Evolutionary conservation across 257 asterid genomes (phyloP), one percentile per base, ranked within the genome.

Genomic region (Vinca minor): DNA sequence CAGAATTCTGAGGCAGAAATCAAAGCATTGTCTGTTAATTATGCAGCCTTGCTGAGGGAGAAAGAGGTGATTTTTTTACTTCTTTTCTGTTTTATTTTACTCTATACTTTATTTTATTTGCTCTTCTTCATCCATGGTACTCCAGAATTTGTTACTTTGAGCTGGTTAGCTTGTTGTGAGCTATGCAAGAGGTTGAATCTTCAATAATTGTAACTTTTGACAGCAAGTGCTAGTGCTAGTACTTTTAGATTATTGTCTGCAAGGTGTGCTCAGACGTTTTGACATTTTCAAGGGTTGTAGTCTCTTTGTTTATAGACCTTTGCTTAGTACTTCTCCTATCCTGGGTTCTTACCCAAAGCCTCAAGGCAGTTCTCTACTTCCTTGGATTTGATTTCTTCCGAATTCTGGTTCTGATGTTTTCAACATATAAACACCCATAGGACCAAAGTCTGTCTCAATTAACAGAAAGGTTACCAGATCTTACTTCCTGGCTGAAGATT

Each of bases 1-100:
- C 90, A 81, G 85, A 97, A 84, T 65, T 93, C 99, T 12, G 97
- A 93, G 83, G 80, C 96, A 15, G 96, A 93, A 83, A 89, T 93
- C 53, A 93, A 87, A 79, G 97, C 96, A 20, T 61, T 93, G 15
- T 89, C 97, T 3, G 89, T 89, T 69, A 93, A 89, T 77, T 93
- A 93, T 79, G 99, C 96, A 2, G 90, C 99, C 63, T 70, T 93
- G 58, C 71, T 93, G 82, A 93, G 82, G 75, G 97, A 89, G 71
- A 89, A 89, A 76, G 97, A 89, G 96, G 99, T 93, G 59, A 62
- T 20, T 28, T 32, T 62, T 62, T 56, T 60, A 26, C 21, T 52
- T 25, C 41, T 25, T 42, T 23, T 36, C 4, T 20, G 54, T 14
- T 42, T 21, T 15, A 13, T 29, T 1, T 29, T 38, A 14, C 13